Evolutionary conservation across 1,284 basidiomycete species (phyloP).

Genomic region (Veloporphyrellus conicus): DNA sequence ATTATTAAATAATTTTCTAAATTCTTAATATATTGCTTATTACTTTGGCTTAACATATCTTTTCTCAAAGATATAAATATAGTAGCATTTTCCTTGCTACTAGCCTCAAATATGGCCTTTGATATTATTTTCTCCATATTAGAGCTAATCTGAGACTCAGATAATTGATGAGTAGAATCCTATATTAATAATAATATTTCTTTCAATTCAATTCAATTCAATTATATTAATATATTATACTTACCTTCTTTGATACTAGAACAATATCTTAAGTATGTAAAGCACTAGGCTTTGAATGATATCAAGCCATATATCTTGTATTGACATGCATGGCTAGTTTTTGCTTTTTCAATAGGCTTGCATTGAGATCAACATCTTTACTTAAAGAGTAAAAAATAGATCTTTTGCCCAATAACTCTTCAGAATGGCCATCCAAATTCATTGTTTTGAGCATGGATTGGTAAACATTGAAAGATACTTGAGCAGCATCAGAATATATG

Average conservation of each 20-base stretch:
- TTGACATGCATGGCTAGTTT: constrained; percentile 17
- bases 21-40: not conserved
- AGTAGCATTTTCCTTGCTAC: not conserved
- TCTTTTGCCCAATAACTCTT: not conserved
- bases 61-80: not conserved
- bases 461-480: not conserved
- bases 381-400: not conserved
- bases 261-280: not conserved
- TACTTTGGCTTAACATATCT: not conserved
- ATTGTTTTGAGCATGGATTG: not conserved
- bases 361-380: not conserved
- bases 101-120: not conserved
- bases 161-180: not conserved
- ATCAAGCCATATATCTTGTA: constrained; percentile 11
- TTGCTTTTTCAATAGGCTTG: constrained; percentile 3
- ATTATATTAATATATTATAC: not conserved
- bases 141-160: not conserved
- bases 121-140: not conserved
- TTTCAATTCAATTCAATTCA: not conserved
- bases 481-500: not conserved
- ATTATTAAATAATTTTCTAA: too few species aligned
- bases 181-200: not conserved
- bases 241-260: constrained; percentile 1
- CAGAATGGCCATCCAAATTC: not conserved
- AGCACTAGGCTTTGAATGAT: not conserved